Conservation (phyloP, 306 rosid species). For the Parietaria judaica region DNA sequence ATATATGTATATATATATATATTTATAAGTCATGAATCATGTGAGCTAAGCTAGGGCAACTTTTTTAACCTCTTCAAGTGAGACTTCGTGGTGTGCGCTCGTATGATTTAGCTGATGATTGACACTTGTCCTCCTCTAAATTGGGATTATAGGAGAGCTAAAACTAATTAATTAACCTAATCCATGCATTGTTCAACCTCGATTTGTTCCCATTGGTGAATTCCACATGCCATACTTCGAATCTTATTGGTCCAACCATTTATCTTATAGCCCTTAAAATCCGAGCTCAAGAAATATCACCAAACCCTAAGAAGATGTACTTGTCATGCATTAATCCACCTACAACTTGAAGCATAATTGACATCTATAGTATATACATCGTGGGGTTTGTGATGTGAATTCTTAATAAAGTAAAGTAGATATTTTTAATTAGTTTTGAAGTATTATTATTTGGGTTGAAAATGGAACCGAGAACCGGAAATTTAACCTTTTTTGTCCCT, state of each 20-base stretch:
- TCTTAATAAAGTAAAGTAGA: too few relatives aligned
- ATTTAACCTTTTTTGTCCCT: too few relatives aligned
- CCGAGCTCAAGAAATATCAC: conserved; percentile 8
- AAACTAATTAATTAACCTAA: not conserved
- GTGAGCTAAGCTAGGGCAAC: not conserved
- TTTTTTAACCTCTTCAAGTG: not conserved
- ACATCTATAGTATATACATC: too few relatives aligned
- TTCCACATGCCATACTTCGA: not conserved
- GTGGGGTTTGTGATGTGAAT: too few relatives aligned
- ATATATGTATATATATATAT: not conserved
- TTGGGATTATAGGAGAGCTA: conserved; percentile 1
- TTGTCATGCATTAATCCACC: too few relatives aligned
- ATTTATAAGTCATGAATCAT: not conserved
- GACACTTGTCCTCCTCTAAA: conserved; percentile 29
- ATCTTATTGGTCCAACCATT: conserved; percentile 13
- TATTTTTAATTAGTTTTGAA: too few relatives aligned
- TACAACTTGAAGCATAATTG: too few relatives aligned
- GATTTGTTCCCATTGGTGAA: conserved; percentile 9
- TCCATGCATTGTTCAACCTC: conserved; percentile 8
- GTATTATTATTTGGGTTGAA: too few relatives aligned
- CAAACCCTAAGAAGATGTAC: conserved; percentile 2
- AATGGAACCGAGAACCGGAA: too few relatives aligned
- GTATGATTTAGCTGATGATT: conserved; percentile 30
- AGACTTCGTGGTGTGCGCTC: not conserved
- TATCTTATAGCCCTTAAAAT: conserved; percentile 19